Conservation (phyloP, 192 early-diverging fungal species). For the Coemansia sp. region DNA sequence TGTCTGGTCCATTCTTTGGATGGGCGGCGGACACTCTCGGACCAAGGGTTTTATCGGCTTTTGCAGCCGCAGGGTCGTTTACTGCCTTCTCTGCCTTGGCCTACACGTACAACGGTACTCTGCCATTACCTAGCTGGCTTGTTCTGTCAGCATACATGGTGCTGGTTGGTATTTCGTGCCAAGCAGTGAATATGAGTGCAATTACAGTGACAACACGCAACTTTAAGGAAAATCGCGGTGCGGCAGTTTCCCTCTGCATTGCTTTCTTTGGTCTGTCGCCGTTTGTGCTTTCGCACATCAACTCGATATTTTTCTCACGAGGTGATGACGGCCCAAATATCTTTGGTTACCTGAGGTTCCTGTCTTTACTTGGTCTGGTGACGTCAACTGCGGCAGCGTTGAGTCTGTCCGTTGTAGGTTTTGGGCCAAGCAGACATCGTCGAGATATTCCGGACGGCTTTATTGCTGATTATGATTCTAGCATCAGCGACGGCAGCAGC, state of each 20-base stretch:
- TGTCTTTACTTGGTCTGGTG: slow-evolving; percentile 33
- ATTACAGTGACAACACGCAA: slow-evolving; percentile 63
- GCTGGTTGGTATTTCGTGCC: slow-evolving; percentile 57
- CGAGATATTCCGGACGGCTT: slow-evolving; percentile 39
- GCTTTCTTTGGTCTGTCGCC: slow-evolving; percentile 66
- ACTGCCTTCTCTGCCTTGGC: slow-evolving; percentile 40
- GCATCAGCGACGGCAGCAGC: slow-evolving; percentile 9
- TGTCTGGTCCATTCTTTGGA: slow-evolving; percentile 60
- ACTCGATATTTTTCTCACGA: slow-evolving; percentile 50
- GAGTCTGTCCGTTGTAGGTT: slow-evolving; percentile 39
- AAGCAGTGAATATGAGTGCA: slow-evolving; percentile 61
- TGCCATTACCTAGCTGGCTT: slow-evolving; percentile 34
- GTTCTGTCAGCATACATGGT: slow-evolving; percentile 42
- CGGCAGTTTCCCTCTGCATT: slow-evolving; percentile 60
- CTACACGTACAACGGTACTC: slow-evolving; percentile 40
- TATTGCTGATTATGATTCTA: slow-evolving; percentile 16
- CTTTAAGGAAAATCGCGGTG: slow-evolving; percentile 56
- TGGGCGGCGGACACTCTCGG: slow-evolving; percentile 55
- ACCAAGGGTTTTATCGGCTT: slow-evolving; percentile 31
- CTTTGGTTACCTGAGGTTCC: slow-evolving; percentile 44
- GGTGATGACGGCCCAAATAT: slow-evolving; percentile 36
- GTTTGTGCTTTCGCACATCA: slow-evolving; percentile 59
- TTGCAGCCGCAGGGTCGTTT: slow-evolving; percentile 43
- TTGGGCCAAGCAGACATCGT: slow-evolving; percentile 42
- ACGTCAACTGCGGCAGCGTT: slow-evolving; percentile 30